Evolutionary conservation across 2,329 filamentous ascomycete genomes (phyloP).

Genomic region (Anthostomella pinea): DNA sequence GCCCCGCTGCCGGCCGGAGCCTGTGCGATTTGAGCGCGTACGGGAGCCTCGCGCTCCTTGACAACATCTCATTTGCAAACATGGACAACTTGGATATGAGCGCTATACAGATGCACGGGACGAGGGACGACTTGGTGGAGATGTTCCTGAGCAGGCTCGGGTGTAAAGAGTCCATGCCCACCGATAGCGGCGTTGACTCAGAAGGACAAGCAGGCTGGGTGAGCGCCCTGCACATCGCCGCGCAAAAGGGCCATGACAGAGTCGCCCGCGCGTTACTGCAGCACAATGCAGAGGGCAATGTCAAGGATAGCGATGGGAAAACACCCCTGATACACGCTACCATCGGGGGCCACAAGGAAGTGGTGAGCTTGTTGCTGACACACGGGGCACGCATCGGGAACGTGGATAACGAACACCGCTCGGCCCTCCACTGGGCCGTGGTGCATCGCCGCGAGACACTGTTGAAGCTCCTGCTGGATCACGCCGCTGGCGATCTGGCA

Average conservation of each 20-base stretch:
- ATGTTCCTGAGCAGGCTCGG: too few relatives aligned
- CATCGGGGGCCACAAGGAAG: slow-evolving; percentile 17
- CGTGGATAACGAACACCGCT: slow-evolving; percentile 3
- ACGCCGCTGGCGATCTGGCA: slow-evolving; percentile 1
- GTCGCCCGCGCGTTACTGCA: slow-evolving; percentile 21
- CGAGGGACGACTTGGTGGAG: too few relatives aligned
- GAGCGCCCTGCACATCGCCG: slow-evolving; percentile 22
- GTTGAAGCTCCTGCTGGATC: slow-evolving; percentile 16
- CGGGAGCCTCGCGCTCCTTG: too few relatives aligned
- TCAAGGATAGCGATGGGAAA: slow-evolving; percentile 23
- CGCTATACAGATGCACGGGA: too few relatives aligned
- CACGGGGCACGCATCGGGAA: slow-evolving; percentile 13
- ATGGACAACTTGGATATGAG: too few relatives aligned
- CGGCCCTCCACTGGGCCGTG: slow-evolving; percentile 21
- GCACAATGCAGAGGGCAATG: slow-evolving; percentile 20
- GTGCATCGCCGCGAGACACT: slow-evolving; percentile 14
- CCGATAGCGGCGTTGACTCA: too few relatives aligned
- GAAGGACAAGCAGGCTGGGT: too few relatives aligned
- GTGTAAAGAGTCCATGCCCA: too few relatives aligned
- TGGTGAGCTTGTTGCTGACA: slow-evolving; percentile 10
- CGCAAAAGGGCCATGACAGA: slow-evolving; percentile 14
- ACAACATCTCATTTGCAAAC: too few relatives aligned
- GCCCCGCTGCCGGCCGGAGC: too few relatives aligned
- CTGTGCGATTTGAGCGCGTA: too few relatives aligned
- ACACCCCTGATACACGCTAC: slow-evolving; percentile 23